A percentile compares a stretch with the other conserved stretches of the same genome.
phyloP scores from a whole-genome alignment of 495 filamentous ascomycete genomes.

The Neurospora discreta region DNA sequence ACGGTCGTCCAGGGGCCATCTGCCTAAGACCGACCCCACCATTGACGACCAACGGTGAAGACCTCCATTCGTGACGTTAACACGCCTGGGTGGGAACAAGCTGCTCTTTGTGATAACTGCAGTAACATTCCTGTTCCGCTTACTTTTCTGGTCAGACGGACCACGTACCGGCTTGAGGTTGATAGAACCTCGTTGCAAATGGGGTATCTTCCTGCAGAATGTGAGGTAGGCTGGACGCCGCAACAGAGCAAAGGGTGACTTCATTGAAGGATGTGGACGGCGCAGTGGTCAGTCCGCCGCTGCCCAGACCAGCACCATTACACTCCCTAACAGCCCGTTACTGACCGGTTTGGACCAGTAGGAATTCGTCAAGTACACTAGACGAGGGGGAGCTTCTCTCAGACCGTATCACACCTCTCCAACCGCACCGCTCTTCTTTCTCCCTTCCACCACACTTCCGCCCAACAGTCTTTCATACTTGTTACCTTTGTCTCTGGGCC shows the following conservation, averaged over 20 bases:
- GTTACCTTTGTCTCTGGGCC: neutral
- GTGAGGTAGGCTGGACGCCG: neutral
- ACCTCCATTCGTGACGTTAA: conserved; percentile 3
- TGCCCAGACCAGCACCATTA: neutral
- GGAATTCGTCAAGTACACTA: neutral
- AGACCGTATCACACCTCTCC: conserved; percentile 1
- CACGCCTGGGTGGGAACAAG: conserved; percentile 2
- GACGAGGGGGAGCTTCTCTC: conserved; percentile 4
- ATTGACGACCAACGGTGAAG: conserved; percentile 3
- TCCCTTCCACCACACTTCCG: neutral
- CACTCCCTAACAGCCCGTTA: neutral
- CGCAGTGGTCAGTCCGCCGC: neutral
- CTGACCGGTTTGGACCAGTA: neutral
- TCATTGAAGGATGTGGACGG: conserved; percentile 8
- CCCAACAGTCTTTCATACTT: neutral
- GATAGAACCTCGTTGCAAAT: neutral
- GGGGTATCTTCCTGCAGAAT: neutral
- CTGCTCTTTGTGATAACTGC: conserved; percentile 10
- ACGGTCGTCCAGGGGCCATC: neutral
- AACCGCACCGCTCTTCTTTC: neutral
- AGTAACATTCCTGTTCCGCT: neutral
- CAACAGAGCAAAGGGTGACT: conserved; percentile 10
- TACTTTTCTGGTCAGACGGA: neutral
- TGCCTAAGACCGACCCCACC: conserved; percentile 8
- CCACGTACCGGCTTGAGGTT: neutral